Base-by-base conservation (phyloP, 2,329 filamentous ascomycete species). In the Pestalotiopsis sp. region DNA sequence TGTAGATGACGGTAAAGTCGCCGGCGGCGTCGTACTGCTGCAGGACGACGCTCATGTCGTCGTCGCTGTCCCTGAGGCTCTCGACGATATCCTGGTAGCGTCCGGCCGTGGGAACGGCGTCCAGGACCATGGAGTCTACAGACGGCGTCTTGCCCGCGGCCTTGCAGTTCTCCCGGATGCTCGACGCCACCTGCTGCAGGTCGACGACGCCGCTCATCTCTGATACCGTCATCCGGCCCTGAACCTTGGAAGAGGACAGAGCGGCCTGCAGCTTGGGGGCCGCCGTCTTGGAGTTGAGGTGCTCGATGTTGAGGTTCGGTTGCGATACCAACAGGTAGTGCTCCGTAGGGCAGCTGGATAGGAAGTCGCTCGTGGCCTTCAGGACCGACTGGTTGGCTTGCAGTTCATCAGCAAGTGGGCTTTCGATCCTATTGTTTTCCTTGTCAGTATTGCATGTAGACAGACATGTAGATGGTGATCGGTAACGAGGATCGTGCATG, bases 241-340 rank as follows among this genome's bases (percentile, higher is more conserved):
- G 75, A 4, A 84, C 76, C 25, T 77, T 73, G 45, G 75, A 61
- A 68, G 78, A 76, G 17, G 79, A 72, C 23, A 83, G 77, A 17
- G 83, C 80, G 39, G 78, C 74, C 76, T 83, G 84, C 56, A 90
- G 82, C 78, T 85, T 83, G 82, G 86, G 81, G 84, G 82, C 77
- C 80, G 72, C 70, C 77, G 80, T 81, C 77, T 74, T 76, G 69
- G 83, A 81, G 72, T 83, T 81, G 75, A 95, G 90, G 79, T 97
- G 94, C 71, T 85, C 84, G 57, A 90, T 87, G 73, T 91, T 90
- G 68, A 94, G 85, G 73, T 92, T 92, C 12, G 92, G 90, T 78
- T 97, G 94, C 38, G 90, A 89, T 70, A 97, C 87, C 72, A 98
- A 79, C 68, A 97, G 83, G 81, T 97, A 97, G 74, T 87, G 87